Evolutionary conservation across 139 green algal species (phyloP), one percentile per base, ranked within the genome.

Genomic region (Picochlorum sp.): DNA sequence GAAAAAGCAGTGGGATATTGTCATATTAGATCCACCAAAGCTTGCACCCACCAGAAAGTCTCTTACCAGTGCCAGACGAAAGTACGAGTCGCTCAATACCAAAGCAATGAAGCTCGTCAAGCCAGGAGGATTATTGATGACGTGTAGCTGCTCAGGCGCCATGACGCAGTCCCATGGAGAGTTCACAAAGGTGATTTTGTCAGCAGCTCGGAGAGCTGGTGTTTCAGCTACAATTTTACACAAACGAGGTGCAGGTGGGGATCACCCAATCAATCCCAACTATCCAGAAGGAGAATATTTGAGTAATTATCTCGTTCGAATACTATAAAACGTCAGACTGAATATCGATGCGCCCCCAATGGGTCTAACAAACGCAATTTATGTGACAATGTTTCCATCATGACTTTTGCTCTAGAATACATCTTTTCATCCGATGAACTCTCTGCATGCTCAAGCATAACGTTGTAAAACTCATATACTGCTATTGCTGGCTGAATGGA

Each of bases 11-110:
- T 96, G 73, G 65, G 89, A 97, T 77, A 47, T 97, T 1, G 80
- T 98, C n/a, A 70, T 97, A 1, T 72, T 97, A 47, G 92, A 98
- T 67, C 92, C 92, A 2, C 92, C 92, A 34, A 98, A 98, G 73
- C 81, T 98, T 52, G 91, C 91, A 2, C 90, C 90, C 26, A 88
- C 72, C 44, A 71, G 67, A 31, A 84, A 83, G 61, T 55, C 65
- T 5, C 49, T 88, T 66, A 8, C 54, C 1, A 60, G 74, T 20
- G 76, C 82, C 4, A 61, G 50, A 3, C 26, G 31, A 28, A 75
- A 77, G 51, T 84, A 83, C 54, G 60, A 14, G 34, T 47, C 52
- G 6, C 77, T 96, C 9, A 98, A 98, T 62, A 52, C 60, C 1
- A 8, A 67, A 62, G 89, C 89, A 21, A 72, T 72, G 64, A 38